Base-by-base conservation (phyloP, 768 basidiomycete species). In the Suillus hirtellus region DNA sequence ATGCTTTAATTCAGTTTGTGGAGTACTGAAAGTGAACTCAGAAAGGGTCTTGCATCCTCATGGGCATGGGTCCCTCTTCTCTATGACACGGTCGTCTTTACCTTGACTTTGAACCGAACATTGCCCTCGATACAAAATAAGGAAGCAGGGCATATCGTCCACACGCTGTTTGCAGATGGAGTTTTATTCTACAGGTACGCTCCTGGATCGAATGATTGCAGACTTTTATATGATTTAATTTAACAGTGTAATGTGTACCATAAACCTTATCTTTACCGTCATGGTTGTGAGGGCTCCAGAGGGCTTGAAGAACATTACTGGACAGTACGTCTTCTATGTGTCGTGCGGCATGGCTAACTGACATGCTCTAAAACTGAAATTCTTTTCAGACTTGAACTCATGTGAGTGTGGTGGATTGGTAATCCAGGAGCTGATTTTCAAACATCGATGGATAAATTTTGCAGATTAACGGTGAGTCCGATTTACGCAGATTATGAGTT, bases 41-140 rank as follows among this genome's bases (percentile, higher is more conserved):
- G 73, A 9, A 65, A 64, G 7, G 4, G 34, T 0, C 60, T 73
- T 4, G 73, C 79, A 1, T 71, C 79, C 0, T 72, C 76, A 12
- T 79, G 77, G 1, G 80, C 77, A 1, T 81, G 77, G 77, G 60
- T 82, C 5, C 81, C 81, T 17, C 71, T 81, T 1, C 43, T 75
- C 10, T 81, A 76, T 47, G 80, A 80, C 60, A 79, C 78, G 0
- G 67, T 68, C 12, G 67, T 81, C 21, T 67, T 82, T 47, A 60
- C 59, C 15, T 65, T 81, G 44, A 78, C 75, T 3, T 7, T 80
- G 14, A 69, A 65, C 58, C 71, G 73, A 52, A 78, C 79, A 31
- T 60, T 67, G 19, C 66, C 65, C 10, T 66, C 70, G 4, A 47
- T 72, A 44, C 52, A 56, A 19, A 61, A 67, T 19, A 69, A 64